Percentiles rank a stretch among this genome's conserved stretches.
These are phyloP conservation scores for Citrus unshiu DNA, from an alignment of 345 rosid genomes.

Conservation along the genomic window DNA sequence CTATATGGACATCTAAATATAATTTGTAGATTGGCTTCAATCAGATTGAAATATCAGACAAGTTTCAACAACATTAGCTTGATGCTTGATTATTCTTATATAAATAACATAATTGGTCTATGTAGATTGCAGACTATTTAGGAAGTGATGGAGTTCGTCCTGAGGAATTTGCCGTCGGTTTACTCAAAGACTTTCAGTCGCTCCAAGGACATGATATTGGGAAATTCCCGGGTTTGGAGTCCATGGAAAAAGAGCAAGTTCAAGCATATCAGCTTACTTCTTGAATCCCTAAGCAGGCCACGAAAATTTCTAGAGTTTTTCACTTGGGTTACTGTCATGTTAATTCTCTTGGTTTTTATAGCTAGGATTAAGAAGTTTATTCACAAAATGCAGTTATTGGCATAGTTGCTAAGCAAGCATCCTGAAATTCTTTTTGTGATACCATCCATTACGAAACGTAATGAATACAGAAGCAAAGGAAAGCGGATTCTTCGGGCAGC, in stretches of 20 bases:
- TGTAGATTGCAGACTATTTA: constrained; percentile 70
- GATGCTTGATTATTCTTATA: background rate
- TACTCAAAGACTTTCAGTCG: constrained; percentile 49
- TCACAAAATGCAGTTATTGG: background rate
- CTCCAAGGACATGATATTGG: constrained; percentile 73
- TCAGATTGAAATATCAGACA: background rate
- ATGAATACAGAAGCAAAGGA: background rate
- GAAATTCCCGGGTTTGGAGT: constrained; percentile 55
- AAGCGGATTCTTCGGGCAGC: background rate
- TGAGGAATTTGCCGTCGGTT: constrained; percentile 64
- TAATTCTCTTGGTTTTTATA: background rate
- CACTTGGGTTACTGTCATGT: background rate
- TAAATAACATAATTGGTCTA: background rate
- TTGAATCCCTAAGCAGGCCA: background rate
- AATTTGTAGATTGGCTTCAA: background rate
- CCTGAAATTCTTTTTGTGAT: background rate
- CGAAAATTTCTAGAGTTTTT: background rate
- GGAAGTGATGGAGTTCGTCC: constrained; percentile 45
- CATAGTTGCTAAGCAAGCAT: background rate
- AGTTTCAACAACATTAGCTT: background rate
- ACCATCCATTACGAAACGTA: background rate
- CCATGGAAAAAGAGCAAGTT: constrained; percentile 19
- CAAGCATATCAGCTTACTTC: constrained; percentile 33
- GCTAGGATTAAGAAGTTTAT: background rate
- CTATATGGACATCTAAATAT: background rate